These are phyloP conservation scores for Aulographum hederae DNA, from an alignment of 2,329 filamentous ascomycete genomes.

Conservation along the genomic window DNA sequence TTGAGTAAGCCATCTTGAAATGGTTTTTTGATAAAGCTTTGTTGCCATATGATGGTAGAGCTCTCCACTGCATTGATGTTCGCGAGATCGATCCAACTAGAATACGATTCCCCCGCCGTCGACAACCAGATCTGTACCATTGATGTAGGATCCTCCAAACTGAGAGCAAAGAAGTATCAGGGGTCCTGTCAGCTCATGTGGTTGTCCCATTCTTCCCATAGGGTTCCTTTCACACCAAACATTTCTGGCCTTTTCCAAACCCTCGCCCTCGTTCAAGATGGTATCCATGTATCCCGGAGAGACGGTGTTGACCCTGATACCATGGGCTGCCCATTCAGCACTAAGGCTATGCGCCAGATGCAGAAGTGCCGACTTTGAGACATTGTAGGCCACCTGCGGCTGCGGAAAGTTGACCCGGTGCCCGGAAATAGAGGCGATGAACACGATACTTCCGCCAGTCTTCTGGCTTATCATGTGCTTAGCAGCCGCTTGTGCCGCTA, in stretches of 20 bases:
- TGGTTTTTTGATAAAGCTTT: no score
- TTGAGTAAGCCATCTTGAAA: no score
- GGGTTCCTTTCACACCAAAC: slow-evolving; percentile 44
- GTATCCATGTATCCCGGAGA: slow-evolving; percentile 66
- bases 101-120: slow-evolving; percentile 34
- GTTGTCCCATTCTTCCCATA: slow-evolving; percentile 44
- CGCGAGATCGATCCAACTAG: no score
- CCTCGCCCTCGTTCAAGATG: slow-evolving; percentile 48
- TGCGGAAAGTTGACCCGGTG: slow-evolving; percentile 56
- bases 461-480: slow-evolving; percentile 33
- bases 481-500: slow-evolving; percentile 48
- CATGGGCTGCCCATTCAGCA: slow-evolving; percentile 53
- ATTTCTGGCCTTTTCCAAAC: slow-evolving; percentile 32
- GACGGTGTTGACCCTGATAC: slow-evolving; percentile 53
- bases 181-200: slow-evolving; percentile 43
- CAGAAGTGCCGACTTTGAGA: slow-evolving; percentile 48
- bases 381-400: slow-evolving; percentile 55
- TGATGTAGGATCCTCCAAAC: slow-evolving; percentile 47
- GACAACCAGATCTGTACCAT: slow-evolving; percentile 45
- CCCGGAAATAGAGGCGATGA: slow-evolving; percentile 50
- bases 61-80: no score
- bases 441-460: slow-evolving; percentile 41
- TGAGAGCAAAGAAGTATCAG: slow-evolving; percentile 42
- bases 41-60: no score
- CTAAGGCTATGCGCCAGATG: slow-evolving; percentile 47